Conservation (phyloP, 2,329 filamentous ascomycete species). For the Colletotrichum tropicicola region DNA sequence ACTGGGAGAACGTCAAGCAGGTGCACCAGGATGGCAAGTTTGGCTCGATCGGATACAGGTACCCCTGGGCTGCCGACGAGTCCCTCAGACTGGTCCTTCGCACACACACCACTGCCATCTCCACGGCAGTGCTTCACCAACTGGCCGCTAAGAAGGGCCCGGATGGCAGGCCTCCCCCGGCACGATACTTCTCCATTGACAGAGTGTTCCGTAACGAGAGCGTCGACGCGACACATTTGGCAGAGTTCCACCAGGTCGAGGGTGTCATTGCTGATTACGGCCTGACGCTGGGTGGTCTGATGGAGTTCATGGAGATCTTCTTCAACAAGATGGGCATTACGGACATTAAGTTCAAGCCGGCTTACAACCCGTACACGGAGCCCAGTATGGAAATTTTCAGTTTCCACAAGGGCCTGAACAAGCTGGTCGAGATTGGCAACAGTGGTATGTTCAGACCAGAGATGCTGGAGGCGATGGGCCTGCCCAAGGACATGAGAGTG, state of each 20-base stretch:
- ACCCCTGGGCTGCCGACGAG: conserved; percentile 91
- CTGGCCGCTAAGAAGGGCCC: conserved; percentile 84
- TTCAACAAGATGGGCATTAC: conserved; percentile 94
- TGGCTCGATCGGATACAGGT: conserved; percentile 95
- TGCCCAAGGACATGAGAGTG: conserved; percentile 90
- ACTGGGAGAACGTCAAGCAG: conserved; percentile 86
- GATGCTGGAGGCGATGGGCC: conserved; percentile 94
- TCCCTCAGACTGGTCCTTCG: conserved; percentile 87
- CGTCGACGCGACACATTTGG: conserved; percentile 95
- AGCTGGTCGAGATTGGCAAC: conserved; percentile 98
- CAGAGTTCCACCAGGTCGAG: conserved; percentile 98
- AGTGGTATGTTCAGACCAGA: conserved; percentile 98
- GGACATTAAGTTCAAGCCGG: conserved; percentile 91
- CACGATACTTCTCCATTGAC: conserved; percentile 98
- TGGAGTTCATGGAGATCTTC: conserved; percentile 94
- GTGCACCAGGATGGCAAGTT: conserved; percentile 94
- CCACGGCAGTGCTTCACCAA: conserved; percentile 89
- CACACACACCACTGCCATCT: conserved; percentile 95
- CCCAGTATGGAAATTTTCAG: conserved; percentile 98
- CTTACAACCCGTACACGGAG: conserved; percentile 95
- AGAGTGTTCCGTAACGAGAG: conserved; percentile 98
- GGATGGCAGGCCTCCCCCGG: conserved; percentile 69
- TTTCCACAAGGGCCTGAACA: conserved; percentile 87
- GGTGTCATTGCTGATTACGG: conserved; percentile 98
- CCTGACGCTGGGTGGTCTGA: conserved; percentile 89